Base-by-base conservation (phyloP, 2,329 filamentous ascomycete genomes). In the Tolypocladium inflatum region DNA sequence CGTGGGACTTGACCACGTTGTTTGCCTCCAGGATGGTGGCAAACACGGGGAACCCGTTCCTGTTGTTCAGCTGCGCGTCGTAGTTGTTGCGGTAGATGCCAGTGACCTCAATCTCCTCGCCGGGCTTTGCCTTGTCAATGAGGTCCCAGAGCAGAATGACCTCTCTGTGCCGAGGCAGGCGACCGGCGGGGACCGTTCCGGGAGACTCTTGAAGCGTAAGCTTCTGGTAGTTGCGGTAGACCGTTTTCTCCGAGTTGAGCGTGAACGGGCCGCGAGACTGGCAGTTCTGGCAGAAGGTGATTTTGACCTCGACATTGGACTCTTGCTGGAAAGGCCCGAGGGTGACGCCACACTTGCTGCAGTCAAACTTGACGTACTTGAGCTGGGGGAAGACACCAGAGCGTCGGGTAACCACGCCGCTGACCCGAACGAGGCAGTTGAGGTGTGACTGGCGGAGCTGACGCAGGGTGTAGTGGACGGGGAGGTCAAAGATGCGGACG, bases 161-260 rank as follows among this genome's bases (percentile, higher is more conserved):
- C 70, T 99, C 94, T 56, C 94, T 85, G 69, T 94, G 90, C 57
- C 95, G 88, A 4, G 94, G 94, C 53, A 99, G 82, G 73, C 94
- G 92, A 67, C 94, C 94, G 41, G 95, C 92, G 5, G 94, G 95
- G 3, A 99, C 94, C 8, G 94, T 97, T 57, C 94, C 95, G 4
- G 94, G 94, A 0, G 95, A 96, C 73, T 99, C 94, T 69, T 99
- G 94, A 15, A 99, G 82, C 0, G 94, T 99, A 66, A 99, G 80
- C 71, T 97, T 99, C 73, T 99, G 94, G 75, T 97, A 99, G 74
- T 99, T 99, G 62, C 94, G 89, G 76, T 99, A 99, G 19, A 99
- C 89, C 0, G 94, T 99, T 79, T 96, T 95, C 71, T 97, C 94
- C 4, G 91, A 94, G 76, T 97, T 97, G 63, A 99, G 79, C 0